A percentile compares a stretch with the other conserved stretches of the same genome.
Conservation (phyloP, 2,329 filamentous ascomycete genomes). For the Aspergillus felis region DNA sequence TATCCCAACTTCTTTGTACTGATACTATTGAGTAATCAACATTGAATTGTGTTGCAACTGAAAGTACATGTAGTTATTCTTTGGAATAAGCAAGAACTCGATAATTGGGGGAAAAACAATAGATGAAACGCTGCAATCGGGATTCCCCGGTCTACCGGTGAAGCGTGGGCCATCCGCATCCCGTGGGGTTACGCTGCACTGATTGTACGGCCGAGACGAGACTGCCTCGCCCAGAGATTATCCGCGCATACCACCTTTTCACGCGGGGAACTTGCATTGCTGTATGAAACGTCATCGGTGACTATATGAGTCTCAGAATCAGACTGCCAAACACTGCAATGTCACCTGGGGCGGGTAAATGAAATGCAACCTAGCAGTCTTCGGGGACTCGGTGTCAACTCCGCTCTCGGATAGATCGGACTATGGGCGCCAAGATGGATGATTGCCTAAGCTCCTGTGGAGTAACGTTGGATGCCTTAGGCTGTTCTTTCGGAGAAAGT, state of each 20-base stretch:
- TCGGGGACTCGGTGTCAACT: not conserved
- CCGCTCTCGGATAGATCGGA: not conserved
- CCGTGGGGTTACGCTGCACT: not conserved
- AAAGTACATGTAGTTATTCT: not conserved
- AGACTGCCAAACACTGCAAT: not conserved
- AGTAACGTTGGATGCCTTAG: not conserved
- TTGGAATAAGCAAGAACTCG: not conserved
- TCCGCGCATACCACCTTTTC: not conserved
- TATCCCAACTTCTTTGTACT: not conserved
- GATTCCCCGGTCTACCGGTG: not conserved
- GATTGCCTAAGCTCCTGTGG: too few species aligned
- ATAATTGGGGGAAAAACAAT: not conserved
- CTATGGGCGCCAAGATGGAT: not conserved
- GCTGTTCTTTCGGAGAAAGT: not conserved
- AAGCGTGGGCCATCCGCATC: conserved; percentile 9
- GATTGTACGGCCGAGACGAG: not conserved
- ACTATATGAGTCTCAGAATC: not conserved
- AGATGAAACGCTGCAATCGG: not conserved
- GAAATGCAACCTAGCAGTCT: not conserved
- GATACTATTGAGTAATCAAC: not conserved
- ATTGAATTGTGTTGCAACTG: too few species aligned
- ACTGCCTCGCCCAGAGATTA: not conserved
- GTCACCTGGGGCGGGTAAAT: not conserved
- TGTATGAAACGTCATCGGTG: not conserved
- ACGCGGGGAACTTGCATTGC: not conserved